These are phyloP conservation scores for Picea abies DNA, from an alignment of 83 land plant species.

Conservation along the genomic window DNA sequence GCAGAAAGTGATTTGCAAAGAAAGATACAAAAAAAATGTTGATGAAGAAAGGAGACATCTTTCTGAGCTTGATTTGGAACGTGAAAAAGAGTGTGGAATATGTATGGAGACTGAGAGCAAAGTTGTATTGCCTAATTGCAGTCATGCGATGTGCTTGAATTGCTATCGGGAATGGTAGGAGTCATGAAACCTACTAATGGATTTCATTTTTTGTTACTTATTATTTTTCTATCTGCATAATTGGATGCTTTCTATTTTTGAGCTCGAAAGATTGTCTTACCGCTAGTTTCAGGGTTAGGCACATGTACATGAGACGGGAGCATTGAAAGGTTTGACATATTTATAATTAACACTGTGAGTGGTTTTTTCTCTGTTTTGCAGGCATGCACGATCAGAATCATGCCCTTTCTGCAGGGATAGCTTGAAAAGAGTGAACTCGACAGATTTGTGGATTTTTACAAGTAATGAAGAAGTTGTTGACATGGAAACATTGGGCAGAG, in stretches of 20 bases:
- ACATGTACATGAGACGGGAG: neutral
- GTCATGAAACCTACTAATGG: neutral
- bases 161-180: constrained; percentile 65
- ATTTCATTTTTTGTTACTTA: neutral
- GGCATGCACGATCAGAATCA: constrained; percentile 65
- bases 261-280: no score
- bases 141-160: constrained; percentile 61
- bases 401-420: constrained; percentile 93
- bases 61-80: constrained; percentile 53
- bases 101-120: constrained; percentile 57
- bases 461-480: constrained; percentile 61
- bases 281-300: neutral
- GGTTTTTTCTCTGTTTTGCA: constrained; percentile 25
- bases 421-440: constrained; percentile 72
- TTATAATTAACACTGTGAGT: neutral
- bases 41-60: constrained; percentile 44
- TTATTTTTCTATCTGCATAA: neutral
- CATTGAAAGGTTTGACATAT: neutral
- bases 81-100: constrained; percentile 71
- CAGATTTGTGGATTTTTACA: constrained; percentile 82
- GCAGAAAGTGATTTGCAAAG: constrained; percentile 69
- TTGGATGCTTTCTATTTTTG: no score
- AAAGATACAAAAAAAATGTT: constrained; percentile 64
- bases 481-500: constrained; percentile 46
- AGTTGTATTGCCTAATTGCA: constrained; percentile 55